A percentile compares a stretch with the other conserved stretches of the same genome.
phyloP scores from a whole-genome alignment of 352 stramenopile genomes.

The Pythium rhizo-oryzae region DNA sequence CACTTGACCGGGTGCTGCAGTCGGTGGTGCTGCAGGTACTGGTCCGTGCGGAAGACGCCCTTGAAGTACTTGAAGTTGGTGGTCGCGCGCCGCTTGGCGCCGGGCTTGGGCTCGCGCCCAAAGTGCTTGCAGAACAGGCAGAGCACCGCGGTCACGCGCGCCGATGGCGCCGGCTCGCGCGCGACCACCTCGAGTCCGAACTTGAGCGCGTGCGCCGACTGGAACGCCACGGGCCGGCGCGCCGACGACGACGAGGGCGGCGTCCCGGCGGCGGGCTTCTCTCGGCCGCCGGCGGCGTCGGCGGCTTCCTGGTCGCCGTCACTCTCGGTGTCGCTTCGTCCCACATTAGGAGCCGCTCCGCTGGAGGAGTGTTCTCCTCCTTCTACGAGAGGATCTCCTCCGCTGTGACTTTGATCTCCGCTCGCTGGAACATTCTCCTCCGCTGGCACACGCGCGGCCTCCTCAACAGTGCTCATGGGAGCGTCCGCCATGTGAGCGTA shows the following conservation, averaged over 20 bases:
- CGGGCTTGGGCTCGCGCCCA: slow-evolving; percentile 53
- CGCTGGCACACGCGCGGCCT: neutral
- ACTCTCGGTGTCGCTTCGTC: neutral
- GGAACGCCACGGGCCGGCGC: slow-evolving; percentile 44
- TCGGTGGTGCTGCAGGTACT: slow-evolving; percentile 71
- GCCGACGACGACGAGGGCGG: slow-evolving; percentile 11
- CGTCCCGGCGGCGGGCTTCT: neutral
- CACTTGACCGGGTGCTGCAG: slow-evolving; percentile 55
- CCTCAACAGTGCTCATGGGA: neutral
- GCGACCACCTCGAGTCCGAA: slow-evolving; percentile 56
- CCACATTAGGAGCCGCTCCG: neutral
- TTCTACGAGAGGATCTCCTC: neutral
- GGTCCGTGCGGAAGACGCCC: slow-evolving; percentile 63
- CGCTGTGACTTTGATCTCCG: neutral
- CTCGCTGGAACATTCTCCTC: slow-evolving; percentile 3
- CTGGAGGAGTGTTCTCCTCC: neutral
- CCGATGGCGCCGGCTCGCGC: slow-evolving; percentile 41
- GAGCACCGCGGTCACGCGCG: slow-evolving; percentile 49
- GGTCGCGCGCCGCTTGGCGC: slow-evolving; percentile 56
- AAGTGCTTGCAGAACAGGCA: slow-evolving; percentile 74
- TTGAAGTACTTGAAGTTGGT: slow-evolving; percentile 76
- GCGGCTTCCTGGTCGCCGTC: neutral
- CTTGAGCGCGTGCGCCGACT: slow-evolving; percentile 51
- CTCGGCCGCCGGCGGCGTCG: neutral
- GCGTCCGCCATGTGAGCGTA: neutral